Percentiles rank a stretch among this genome's conserved stretches.
Conservation (phyloP, 345 rosid species). For the Rubroshorea leprosula region DNA sequence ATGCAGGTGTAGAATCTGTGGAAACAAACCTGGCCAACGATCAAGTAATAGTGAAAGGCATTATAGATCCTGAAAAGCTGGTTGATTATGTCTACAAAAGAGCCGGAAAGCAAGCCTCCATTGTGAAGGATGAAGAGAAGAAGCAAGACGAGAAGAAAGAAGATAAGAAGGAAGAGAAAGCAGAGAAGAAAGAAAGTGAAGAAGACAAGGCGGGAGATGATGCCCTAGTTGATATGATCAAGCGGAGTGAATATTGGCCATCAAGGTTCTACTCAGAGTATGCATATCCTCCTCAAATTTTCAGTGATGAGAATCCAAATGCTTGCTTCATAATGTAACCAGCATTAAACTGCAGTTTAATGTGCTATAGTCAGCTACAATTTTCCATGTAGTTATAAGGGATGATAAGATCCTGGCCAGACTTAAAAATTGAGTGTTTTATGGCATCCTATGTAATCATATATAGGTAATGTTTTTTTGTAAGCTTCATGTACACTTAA, state of each 20-base stretch:
- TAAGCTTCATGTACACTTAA: no score
- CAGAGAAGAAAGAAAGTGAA: conserved; percentile 18
- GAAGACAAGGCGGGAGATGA: conserved; percentile 20
- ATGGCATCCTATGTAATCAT: no score
- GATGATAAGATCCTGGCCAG: neutral
- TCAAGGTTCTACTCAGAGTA: conserved; percentile 32
- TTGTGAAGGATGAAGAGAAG: conserved; percentile 44
- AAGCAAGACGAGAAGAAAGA: conserved; percentile 38
- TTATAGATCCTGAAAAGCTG: conserved; percentile 44
- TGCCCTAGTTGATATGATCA: conserved; percentile 28
- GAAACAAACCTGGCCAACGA: conserved; percentile 40
- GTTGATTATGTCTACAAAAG: conserved; percentile 42
- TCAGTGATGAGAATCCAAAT: conserved; percentile 73
- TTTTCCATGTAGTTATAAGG: neutral
- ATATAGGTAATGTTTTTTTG: no score
- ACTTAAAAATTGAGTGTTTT: no score
- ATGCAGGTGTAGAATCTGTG: conserved; percentile 56
- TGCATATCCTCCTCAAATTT: conserved; percentile 40
- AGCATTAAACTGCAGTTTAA: neutral
- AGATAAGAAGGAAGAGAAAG: conserved; percentile 20
- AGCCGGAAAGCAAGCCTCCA: conserved; percentile 47
- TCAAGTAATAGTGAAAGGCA: conserved; percentile 46
- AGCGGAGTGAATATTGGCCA: conserved; percentile 42
- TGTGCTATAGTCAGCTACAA: neutral
- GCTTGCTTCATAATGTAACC: conserved; percentile 56